Evolutionary conservation across 2,329 filamentous ascomycete genomes (phyloP).

Genomic region (Colletotrichum sp.): DNA sequence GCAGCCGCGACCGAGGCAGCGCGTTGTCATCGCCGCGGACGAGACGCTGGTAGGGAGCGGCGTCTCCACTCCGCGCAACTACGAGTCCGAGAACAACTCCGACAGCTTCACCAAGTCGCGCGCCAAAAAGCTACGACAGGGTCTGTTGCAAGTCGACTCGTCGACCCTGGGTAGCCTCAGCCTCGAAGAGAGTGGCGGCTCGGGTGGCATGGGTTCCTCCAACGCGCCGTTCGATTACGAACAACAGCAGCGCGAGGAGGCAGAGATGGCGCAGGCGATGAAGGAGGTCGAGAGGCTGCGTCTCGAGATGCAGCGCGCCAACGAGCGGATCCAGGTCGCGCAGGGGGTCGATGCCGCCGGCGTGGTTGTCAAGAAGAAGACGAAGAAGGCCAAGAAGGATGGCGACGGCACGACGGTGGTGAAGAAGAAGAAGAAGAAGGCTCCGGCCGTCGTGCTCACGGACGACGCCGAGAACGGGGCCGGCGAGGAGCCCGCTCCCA

Average conservation of each 20-base stretch:
- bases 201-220: conserved; percentile 43
- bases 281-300: conserved; percentile 86
- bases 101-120: conserved; percentile 54
- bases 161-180: conserved; percentile 77
- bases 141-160: conserved; percentile 84
- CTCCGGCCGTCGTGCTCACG: conserved; percentile 32
- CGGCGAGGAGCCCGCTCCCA: neutral
- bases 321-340: conserved; percentile 75
- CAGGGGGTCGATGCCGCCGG: conserved; percentile 71
- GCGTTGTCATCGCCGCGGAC: conserved; percentile 73
- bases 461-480: conserved; percentile 10
- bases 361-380: conserved; percentile 70
- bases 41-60: conserved; percentile 69
- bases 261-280: conserved; percentile 87
- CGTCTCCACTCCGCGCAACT: conserved; percentile 52
- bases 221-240: conserved; percentile 61
- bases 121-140: conserved; percentile 59
- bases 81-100: conserved; percentile 60
- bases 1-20: conserved; percentile 54
- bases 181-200: conserved; percentile 53
- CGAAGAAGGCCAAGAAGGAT: conserved; percentile 63
- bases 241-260: conserved; percentile 75
- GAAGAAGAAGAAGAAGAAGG: conserved; percentile 56
- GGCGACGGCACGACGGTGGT: conserved; percentile 34
- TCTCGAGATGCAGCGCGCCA: conserved; percentile 86